Evolutionary conservation across 331 rosid species (phyloP), one percentile per base, ranked within the genome.

Genomic region (Phaseolus coccineus): DNA sequence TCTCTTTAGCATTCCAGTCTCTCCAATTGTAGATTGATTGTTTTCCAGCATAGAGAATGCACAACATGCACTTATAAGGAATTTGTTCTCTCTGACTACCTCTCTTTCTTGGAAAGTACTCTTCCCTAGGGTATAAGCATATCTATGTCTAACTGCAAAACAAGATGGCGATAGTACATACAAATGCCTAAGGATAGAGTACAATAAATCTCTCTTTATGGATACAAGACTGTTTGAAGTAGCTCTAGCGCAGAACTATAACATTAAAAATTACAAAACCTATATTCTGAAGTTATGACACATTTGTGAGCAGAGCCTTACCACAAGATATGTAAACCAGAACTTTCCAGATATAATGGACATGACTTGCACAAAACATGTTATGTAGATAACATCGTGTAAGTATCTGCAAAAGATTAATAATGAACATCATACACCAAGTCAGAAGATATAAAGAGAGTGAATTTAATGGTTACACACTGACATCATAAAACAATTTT

Each of bases 351-450:
- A 91, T 85, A 89, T 53, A 81, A 94, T 86, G 82, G 98, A 94
- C 84, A 83, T 80, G 61, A 94, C 73, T 89, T 94, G 98, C 78
- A 92, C 97, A 42, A 93, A 93, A 93, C 97, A 80, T 70, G 99
- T 91, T 68, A 93, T 96, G 87, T 96, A 96, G 83, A 96, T 91
- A 73, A 96, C 86, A 74, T 96, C 99, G 67, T 93, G 99, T 57
- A 96, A 83, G 87, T 93, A 96, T 82, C 98, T 94, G 96, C 81
- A 80, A 77, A 74, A 76, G 14, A 82, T 22, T 8, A 24, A 28
- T 22, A 13, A 19, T 66, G 13, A 42, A 42, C 6, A 59, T 69
- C 52, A 19, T 2, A 68, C 46, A 67, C 11, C 47, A 5, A n/a
- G 37, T 11, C 58, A 66, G 9, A 81, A 15, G 27, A 51, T 22